Percentiles rank a stretch among this genome's conserved stretches.
Conservation (phyloP, 2,329 filamentous ascomycete species). For the Colletotrichum navitas region DNA sequence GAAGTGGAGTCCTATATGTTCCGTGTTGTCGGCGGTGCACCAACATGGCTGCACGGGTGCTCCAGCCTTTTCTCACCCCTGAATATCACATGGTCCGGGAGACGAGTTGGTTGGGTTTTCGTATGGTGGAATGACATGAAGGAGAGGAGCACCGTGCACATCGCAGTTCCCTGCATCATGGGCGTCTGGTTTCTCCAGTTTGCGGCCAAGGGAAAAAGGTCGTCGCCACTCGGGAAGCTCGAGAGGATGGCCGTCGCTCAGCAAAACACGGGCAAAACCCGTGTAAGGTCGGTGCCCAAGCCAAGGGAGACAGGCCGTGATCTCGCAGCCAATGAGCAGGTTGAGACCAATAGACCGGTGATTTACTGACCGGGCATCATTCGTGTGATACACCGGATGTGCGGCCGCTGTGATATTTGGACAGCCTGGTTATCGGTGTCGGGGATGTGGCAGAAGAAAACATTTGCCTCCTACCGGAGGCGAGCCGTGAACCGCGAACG, state of each 20-base stretch:
- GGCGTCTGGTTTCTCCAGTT: conserved; percentile 24
- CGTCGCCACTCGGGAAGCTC: neutral
- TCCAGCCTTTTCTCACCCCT: conserved; percentile 23
- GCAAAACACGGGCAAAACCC: neutral
- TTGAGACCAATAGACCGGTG: conserved; percentile 9
- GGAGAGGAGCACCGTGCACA: conserved; percentile 7
- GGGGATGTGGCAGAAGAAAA: conserved; percentile 14
- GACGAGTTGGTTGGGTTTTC: neutral
- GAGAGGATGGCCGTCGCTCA: neutral
- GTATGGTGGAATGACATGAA: neutral
- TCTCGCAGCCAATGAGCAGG: neutral
- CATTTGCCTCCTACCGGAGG: conserved; percentile 2
- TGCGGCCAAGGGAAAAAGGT: neutral
- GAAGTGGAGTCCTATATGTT: neutral
- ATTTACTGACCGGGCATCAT: conserved; percentile 1
- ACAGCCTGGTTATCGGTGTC: neutral
- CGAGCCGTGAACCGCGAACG: conserved; percentile 8
- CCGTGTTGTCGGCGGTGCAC: conserved; percentile 18
- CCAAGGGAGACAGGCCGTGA: neutral
- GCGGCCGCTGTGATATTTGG: neutral
- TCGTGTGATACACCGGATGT: neutral
- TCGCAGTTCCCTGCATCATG: neutral
- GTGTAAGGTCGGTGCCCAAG: neutral
- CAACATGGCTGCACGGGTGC: conserved; percentile 29
- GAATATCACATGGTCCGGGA: conserved; percentile 9